These are phyloP conservation scores for Arachis hypogaea DNA, from an alignment of 306 rosid species.

Conservation along the genomic window DNA sequence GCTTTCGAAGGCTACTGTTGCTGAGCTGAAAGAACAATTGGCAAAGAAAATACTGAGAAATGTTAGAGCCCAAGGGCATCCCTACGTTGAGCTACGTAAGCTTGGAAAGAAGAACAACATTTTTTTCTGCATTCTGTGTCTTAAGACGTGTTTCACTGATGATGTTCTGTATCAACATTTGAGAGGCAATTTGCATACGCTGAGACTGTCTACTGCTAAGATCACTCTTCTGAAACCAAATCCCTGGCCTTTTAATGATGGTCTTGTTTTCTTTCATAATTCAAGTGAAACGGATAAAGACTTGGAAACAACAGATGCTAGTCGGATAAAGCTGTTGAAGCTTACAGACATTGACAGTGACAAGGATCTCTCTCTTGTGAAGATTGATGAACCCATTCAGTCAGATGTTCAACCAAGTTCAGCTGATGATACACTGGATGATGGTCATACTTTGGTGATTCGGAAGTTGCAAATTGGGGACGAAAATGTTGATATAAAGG, in stretches of 20 bases:
- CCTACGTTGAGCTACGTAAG: conserved; percentile 80
- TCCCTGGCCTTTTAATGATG: conserved; percentile 94
- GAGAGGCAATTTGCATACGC: conserved; percentile 78
- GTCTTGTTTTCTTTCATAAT: conserved; percentile 75
- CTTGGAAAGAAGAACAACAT: conserved; percentile 72
- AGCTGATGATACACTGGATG: conserved; percentile 27
- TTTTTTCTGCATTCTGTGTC: conserved; percentile 84
- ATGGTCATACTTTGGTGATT: conserved; percentile 46
- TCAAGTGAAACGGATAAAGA: conserved; percentile 47
- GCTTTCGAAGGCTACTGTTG: conserved; percentile 44
- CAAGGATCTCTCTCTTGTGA: conserved; percentile 66
- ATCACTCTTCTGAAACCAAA: conserved; percentile 72
- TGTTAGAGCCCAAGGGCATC: conserved; percentile 85
- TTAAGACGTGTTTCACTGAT: conserved; percentile 78
- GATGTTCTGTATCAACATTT: conserved; percentile 72
- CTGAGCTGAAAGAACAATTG: conserved; percentile 63
- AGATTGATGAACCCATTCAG: conserved; percentile 48
- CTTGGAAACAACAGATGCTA: conserved; percentile 35
- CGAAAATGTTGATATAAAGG: conserved; percentile 60
- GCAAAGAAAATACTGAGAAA: conserved; percentile 68
- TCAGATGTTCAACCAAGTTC: conserved; percentile 48
- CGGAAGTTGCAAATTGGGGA: conserved; percentile 64
- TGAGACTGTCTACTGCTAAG: conserved; percentile 68
- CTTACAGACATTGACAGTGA: conserved; percentile 41
- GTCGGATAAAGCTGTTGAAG: conserved; percentile 51